A percentile compares a stretch with the other conserved stretches of the same genome.
Conservation (phyloP, 164 flowering plant species). For the Vitis rotundifolia region DNA sequence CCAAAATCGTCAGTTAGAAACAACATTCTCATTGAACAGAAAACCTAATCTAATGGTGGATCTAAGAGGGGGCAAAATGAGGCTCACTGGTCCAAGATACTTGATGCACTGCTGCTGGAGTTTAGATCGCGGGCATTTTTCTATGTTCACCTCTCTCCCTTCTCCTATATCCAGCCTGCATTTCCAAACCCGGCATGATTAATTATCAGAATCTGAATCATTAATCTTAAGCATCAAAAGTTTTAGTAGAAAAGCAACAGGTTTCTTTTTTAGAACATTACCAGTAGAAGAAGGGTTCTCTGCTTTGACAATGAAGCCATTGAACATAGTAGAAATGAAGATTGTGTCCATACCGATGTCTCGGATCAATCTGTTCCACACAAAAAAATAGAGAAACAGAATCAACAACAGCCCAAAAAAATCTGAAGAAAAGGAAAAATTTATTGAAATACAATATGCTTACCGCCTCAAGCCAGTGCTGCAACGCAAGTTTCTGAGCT, state of each 20-base stretch:
- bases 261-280: slow-evolving; percentile 18
- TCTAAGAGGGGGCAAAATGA: background rate
- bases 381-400: background rate
- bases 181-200: background rate
- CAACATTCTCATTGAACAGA: too few relatives aligned
- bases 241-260: background rate
- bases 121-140: slow-evolving; percentile 62
- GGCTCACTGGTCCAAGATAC: slow-evolving; percentile 71
- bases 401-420: slow-evolving; percentile 6
- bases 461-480: slow-evolving; percentile 87
- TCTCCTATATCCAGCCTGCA: slow-evolving; percentile 79
- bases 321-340: slow-evolving; percentile 65
- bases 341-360: slow-evolving; percentile 84
- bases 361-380: slow-evolving; percentile 67
- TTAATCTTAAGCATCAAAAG: background rate
- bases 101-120: slow-evolving; percentile 79
- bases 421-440: background rate
- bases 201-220: slow-evolving; percentile 2
- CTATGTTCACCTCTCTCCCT: slow-evolving; percentile 71
- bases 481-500: slow-evolving; percentile 73
- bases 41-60: background rate
- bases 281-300: slow-evolving; percentile 87
- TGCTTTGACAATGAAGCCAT: slow-evolving; percentile 66
- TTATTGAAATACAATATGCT: slow-evolving; percentile 21
- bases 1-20: background rate